These are phyloP conservation scores for Myrica gale DNA, from an alignment of 306 rosid species.

Conservation along the genomic window DNA sequence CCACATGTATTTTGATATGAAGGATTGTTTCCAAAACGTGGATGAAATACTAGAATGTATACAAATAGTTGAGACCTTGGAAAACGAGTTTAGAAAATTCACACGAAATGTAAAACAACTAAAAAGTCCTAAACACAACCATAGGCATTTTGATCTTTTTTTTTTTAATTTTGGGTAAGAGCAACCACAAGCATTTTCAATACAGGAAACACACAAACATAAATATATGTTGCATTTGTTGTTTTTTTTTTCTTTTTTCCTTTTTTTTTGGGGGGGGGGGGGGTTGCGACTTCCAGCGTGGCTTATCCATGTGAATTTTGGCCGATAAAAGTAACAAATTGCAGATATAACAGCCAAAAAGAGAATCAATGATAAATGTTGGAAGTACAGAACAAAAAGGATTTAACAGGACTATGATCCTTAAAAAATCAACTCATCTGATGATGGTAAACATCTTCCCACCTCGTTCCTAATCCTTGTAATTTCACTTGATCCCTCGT, in stretches of 20 bases:
- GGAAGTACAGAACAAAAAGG: neutral
- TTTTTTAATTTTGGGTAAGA: too few relatives aligned
- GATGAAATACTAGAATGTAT: neutral
- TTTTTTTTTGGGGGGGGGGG: too few relatives aligned
- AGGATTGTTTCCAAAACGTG: neutral
- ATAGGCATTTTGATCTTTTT: neutral
- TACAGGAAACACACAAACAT: neutral
- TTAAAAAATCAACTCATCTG: conserved; percentile 9
- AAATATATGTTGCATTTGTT: too few relatives aligned
- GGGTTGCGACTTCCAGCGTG: neutral
- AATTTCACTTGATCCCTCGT: conserved; percentile 36
- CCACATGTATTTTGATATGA: neutral
- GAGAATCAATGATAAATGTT: neutral
- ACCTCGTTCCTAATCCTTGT: conserved; percentile 52
- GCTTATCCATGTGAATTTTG: neutral
- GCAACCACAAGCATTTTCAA: neutral
- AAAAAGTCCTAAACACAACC: neutral
- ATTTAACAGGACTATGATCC: neutral
- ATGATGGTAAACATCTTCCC: conserved; percentile 14
- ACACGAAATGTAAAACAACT: neutral
- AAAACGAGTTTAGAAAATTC: too few relatives aligned
- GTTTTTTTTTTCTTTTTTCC: too few relatives aligned
- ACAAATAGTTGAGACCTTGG: neutral
- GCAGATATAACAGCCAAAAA: neutral
- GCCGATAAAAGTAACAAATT: neutral